A percentile compares a stretch with the other conserved stretches of the same genome.
phyloP scores from a whole-genome alignment of 257 asterid genomes.

The Plectranthus barbatus region DNA sequence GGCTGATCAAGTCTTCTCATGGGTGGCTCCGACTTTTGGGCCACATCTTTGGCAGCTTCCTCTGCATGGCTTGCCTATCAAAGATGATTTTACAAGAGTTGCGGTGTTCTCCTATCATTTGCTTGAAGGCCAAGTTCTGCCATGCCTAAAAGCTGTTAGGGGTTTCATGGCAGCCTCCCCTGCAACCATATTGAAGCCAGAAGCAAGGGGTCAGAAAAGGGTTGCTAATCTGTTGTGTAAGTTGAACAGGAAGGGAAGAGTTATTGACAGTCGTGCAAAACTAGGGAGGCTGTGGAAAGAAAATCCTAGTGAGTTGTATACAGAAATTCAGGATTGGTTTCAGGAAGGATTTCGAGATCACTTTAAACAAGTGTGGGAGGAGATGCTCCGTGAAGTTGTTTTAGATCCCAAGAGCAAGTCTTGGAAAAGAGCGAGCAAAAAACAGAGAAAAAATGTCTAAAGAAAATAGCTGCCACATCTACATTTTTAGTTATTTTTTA shows the following conservation, averaged over 20 bases:
- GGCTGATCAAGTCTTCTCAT: conserved; percentile 54
- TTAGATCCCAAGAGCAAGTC: conserved; percentile 18
- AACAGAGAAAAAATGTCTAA: neutral
- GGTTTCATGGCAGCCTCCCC: conserved; percentile 66
- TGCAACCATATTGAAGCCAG: conserved; percentile 61
- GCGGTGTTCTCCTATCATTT: conserved; percentile 52
- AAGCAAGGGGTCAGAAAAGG: conserved; percentile 53
- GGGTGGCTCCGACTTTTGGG: conserved; percentile 69
- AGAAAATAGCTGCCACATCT: too few relatives aligned
- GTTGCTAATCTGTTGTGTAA: conserved; percentile 55
- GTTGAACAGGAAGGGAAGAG: conserved; percentile 30
- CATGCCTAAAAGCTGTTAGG: conserved; percentile 49
- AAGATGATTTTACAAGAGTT: conserved; percentile 38
- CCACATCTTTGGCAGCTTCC: conserved; percentile 80
- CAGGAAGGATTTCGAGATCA: conserved; percentile 40
- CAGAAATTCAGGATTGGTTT: conserved; percentile 67
- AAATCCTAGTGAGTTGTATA: conserved; percentile 32
- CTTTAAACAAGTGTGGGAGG: conserved; percentile 46
- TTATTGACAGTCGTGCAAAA: conserved; percentile 45
- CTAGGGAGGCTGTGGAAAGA: conserved; percentile 48
- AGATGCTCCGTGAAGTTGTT: conserved; percentile 35
- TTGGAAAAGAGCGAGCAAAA: conserved; percentile 19
- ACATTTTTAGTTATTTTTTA: too few relatives aligned
- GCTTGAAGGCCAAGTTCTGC: conserved; percentile 70
- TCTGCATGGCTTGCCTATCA: conserved; percentile 43